Conservation (phyloP, 192 early-diverging fungal genomes). For the Umbelopsis sp. region DNA sequence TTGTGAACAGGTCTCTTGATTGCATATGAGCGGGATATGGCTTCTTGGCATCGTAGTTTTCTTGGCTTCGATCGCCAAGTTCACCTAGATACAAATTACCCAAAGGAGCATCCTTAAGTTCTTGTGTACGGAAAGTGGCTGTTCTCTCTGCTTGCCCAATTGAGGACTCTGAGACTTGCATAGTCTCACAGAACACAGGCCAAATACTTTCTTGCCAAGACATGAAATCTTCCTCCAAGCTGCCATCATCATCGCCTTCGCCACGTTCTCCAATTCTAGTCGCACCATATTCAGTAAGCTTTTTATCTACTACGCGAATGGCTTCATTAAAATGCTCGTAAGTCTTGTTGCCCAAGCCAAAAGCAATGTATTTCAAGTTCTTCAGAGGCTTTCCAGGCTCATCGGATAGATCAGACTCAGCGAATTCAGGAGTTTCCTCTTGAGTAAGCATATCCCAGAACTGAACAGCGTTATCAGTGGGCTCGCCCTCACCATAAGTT, state of each 20-base stretch:
- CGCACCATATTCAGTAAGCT: constrained; percentile 73
- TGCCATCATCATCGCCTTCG: constrained; percentile 95
- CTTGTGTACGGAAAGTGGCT: constrained; percentile 59
- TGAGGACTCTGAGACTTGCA: constrained; percentile 58
- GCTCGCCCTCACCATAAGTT: constrained; percentile 97
- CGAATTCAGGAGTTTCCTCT: constrained; percentile 66
- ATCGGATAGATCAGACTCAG: constrained; percentile 49
- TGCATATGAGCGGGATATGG: constrained; percentile 76
- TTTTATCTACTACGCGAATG: constrained; percentile 67
- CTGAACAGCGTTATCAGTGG: constrained; percentile 94
- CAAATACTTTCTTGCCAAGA: constrained; percentile 89
- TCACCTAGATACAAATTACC: constrained; percentile 51
- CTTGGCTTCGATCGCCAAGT: constrained; percentile 47
- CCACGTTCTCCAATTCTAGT: constrained; percentile 74
- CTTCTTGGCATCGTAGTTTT: constrained; percentile 81
- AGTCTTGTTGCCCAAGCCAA: constrained; percentile 87
- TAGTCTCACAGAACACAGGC: constrained; percentile 67
- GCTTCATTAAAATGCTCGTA: constrained; percentile 91
- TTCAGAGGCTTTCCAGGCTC: constrained; percentile 60
- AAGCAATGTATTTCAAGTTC: constrained; percentile 67
- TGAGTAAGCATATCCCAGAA: constrained; percentile 87
- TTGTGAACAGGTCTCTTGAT: constrained; percentile 69
- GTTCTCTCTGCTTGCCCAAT: not conserved
- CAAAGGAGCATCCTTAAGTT: constrained; percentile 31
- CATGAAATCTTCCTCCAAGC: constrained; percentile 93